Evolutionary conservation across 306 rosid genomes (phyloP), one percentile per base, ranked within the genome.

Genomic region (Canavalia gladiata): DNA sequence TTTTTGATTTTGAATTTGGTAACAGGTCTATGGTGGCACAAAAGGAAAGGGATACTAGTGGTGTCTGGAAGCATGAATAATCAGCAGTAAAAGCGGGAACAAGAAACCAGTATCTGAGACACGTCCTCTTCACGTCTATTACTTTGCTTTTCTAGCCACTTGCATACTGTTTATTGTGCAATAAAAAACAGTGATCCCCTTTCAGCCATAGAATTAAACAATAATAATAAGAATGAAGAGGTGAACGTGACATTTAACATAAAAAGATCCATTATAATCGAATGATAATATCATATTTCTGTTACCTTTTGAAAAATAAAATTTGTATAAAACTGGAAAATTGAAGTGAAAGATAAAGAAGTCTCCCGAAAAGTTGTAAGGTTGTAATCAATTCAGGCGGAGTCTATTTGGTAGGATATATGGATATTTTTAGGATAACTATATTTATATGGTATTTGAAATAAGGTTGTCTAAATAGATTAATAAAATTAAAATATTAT

Each of bases 31-130:
- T 72, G 63, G 34, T 66, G 84, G 51, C 52, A 77, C 42, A 77
- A 54, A 30, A 28, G 62, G 62, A 58, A 60, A 47, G 64, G 52
- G 42, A 67, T 31, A 29, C 30, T 18, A 11, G 74, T 10, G 59
- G 81, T 60, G 87, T 72, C 85, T 87, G 84, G 84, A 65, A 68
- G 72, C 74, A 67, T 65, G 72, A 41, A 29, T 76, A 72, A 18
- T 18, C 25, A 83, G 88, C 89, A 86, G 43, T 51, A 78, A 86
- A 76, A 84, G 89, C 84, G 90, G 89, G 89, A 63, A 89, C 73
- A 67, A 72, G 54, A 78, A 86, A 58, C 28, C 62, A 74, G 83
- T 81, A 74, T 28, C 55, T 37, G 1, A 39, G 71, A 60, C 76
- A 69, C 49, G 56, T 76, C 82, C 62, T 41, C 56, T 76, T 76